Conservation (phyloP, 2,329 filamentous ascomycete genomes). For the Apiospora kogelbergensis region DNA sequence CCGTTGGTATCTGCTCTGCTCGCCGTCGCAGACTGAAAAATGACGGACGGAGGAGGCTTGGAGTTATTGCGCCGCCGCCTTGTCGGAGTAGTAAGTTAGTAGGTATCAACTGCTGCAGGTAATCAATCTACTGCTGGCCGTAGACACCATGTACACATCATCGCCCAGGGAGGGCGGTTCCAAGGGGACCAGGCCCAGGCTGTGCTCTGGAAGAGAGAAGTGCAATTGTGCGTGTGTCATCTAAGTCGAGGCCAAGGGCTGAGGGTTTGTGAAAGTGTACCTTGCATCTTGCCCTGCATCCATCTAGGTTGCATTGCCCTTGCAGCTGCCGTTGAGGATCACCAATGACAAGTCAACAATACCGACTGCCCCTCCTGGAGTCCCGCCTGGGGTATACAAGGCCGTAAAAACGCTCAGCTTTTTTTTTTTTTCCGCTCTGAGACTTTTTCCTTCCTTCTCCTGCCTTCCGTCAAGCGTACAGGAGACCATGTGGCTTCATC, state of each 20-base stretch:
- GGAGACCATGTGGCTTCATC: not conserved
- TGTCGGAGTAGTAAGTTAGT: not conserved
- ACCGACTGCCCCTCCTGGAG: not conserved
- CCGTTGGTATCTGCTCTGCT: not conserved
- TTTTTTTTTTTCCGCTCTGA: not conserved
- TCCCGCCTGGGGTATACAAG: constrained; percentile 13
- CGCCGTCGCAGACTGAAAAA: not conserved
- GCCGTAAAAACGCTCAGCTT: constrained; percentile 12
- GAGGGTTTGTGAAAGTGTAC: not conserved
- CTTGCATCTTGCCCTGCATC: not conserved
- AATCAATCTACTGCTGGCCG: too few species aligned
- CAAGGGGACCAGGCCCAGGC: not conserved
- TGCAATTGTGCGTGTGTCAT: not conserved
- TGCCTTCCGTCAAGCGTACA: not conserved
- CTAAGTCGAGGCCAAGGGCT: not conserved
- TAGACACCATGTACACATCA: not conserved
- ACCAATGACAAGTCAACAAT: not conserved
- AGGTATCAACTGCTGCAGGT: not conserved
- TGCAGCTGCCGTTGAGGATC: constrained; percentile 1
- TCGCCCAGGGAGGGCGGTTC: not conserved
- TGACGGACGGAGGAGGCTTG: not conserved
- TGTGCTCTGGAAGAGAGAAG: not conserved
- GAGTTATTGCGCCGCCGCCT: not conserved
- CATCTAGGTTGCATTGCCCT: not conserved
- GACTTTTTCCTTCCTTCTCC: not conserved